These are phyloP conservation scores for Penicillium frequentans DNA, from an alignment of 2,329 filamentous ascomycete genomes.

Conservation along the genomic window DNA sequence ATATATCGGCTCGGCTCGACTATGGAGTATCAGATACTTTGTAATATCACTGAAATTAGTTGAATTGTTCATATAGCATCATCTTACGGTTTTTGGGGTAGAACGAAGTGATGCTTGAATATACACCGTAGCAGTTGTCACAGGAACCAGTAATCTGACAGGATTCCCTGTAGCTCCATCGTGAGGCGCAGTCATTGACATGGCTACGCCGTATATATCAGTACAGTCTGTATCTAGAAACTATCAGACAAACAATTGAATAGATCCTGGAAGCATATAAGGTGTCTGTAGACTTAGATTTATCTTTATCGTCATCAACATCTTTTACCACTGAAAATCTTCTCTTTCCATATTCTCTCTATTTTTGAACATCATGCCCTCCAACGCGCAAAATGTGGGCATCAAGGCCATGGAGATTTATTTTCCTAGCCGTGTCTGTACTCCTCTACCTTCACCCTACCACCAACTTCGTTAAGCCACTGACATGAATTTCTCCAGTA, in stretches of 20 bases:
- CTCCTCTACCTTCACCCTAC: too few species aligned
- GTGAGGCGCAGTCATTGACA: background rate
- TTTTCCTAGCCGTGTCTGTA: slow-evolving; percentile 1
- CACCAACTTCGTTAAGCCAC: background rate
- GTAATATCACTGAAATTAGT: background rate
- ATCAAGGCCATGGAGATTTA: slow-evolving; percentile 7
- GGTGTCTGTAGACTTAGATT: too few species aligned
- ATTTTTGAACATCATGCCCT: background rate
- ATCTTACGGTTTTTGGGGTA: background rate
- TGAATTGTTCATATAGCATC: background rate
- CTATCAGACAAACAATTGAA: too few species aligned
- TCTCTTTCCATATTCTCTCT: too few species aligned
- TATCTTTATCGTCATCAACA: too few species aligned
- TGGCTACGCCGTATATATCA: background rate
- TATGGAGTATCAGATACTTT: too few species aligned
- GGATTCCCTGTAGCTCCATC: background rate
- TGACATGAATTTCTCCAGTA: background rate
- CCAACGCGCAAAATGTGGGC: background rate
- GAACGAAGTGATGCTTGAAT: background rate
- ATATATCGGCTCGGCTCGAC: too few species aligned
- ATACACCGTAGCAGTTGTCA: background rate
- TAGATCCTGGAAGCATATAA: too few species aligned
- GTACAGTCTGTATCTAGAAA: background rate
- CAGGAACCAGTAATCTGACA: background rate
- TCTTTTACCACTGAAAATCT: too few species aligned